Evolutionary conservation across 2,329 filamentous ascomycete species (phyloP), one percentile per base, ranked within the genome.

Genomic region (Hirsutella rhossiliensis): DNA sequence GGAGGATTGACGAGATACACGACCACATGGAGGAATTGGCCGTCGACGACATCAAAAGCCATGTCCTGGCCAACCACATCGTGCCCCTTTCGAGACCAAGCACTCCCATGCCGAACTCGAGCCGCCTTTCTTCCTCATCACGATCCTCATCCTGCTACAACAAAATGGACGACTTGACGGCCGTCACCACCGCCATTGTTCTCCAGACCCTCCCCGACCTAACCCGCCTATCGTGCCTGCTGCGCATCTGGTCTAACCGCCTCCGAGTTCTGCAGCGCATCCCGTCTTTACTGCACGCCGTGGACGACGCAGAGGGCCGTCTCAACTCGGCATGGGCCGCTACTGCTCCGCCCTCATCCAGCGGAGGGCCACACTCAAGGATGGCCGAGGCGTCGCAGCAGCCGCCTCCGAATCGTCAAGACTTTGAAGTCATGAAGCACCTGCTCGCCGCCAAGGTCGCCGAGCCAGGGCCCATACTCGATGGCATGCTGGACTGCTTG

Each of bases 151-250:
- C 76, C 2, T 67, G 60, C 40, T 85, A 85, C 61, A 76, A 75
- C 49, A 80, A 76, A 48, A 78, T 97, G 70, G 88, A 92, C 54
- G 92, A 97, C 61, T 79, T 95, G 55, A 89, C 87, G 9, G 87
- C 90, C 20, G 75, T 97, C 40, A 76, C 97, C 45, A 96, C 92
- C 1, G 86, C 89, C 27, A 94, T 90, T 30, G 84, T 95, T 17
- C 66, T 98, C n/a, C 86, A 92, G 57, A 80, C 87, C 4, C 71
- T 98, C 18, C 92, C 92, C 1, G 82, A 84, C 47, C 66, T 96
- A 37, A 83, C 87, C 11, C 80, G 75, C 44, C 64, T 98, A 19
- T 80, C 78, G 44, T 73, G 75, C 9, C 64, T 94, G n/a, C 68
- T 97, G 41, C 76, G 80, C 45, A 73, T 74, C 2, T 98, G 92